Percentiles rank a stretch among this genome's conserved stretches.
These are phyloP conservation scores for Lentinus tigrinus DNA, from an alignment of 768 basidiomycete species.

Conservation along the genomic window DNA sequence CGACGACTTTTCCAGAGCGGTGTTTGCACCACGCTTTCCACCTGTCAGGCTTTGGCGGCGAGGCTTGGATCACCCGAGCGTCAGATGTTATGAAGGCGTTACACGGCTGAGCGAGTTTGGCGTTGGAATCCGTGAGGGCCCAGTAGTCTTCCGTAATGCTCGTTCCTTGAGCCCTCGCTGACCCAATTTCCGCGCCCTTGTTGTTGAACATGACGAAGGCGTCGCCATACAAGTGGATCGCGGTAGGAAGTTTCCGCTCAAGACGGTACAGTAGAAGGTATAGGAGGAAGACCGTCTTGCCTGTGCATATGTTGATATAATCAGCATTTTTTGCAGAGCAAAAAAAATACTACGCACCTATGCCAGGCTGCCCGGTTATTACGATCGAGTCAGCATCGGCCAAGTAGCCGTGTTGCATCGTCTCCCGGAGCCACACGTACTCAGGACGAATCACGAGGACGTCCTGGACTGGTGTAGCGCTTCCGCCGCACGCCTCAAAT, in stretches of 20 bases:
- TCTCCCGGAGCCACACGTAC: too few species aligned
- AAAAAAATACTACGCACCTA: not conserved
- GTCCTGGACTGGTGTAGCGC: too few species aligned
- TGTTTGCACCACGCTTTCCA: not conserved
- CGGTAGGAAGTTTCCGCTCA: not conserved
- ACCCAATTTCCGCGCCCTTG: not conserved
- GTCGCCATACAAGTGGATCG: not conserved
- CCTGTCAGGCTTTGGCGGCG: not conserved
- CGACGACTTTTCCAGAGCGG: not conserved
- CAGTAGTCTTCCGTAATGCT: not conserved
- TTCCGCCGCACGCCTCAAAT: too few species aligned
- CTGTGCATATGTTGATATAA: not conserved
- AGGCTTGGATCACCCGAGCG: not conserved
- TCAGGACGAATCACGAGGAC: too few species aligned
- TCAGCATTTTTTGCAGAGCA: not conserved
- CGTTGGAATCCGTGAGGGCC: not conserved
- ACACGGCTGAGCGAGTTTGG: not conserved
- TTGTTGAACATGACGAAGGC: not conserved
- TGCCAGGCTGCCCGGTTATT: not conserved
- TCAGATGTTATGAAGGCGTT: not conserved
- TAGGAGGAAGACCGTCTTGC: not conserved
- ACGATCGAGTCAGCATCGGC: not conserved
- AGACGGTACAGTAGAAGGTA: not conserved
- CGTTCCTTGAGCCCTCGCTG: too few species aligned
- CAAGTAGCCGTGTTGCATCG: too few species aligned